These are phyloP conservation scores for Cornus controversa DNA, from an alignment of 148 eudicot species.

Conservation along the genomic window DNA sequence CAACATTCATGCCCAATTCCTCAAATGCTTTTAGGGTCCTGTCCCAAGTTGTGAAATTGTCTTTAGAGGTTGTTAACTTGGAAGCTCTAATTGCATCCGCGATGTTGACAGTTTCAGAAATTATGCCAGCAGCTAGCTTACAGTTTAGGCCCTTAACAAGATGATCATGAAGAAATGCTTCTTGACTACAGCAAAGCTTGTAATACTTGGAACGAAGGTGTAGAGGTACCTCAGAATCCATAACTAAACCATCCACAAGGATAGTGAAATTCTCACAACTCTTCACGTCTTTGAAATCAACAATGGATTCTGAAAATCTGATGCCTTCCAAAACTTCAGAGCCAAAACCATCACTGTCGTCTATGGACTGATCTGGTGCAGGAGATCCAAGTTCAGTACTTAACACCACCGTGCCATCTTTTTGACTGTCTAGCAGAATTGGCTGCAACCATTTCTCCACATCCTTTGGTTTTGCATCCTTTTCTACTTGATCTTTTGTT, in stretches of 20 bases:
- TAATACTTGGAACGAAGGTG: slow-evolving; percentile 31
- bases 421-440: slow-evolving; percentile 8
- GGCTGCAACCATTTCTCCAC: slow-evolving; percentile 3
- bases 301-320: slow-evolving; percentile 29
- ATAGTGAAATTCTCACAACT: slow-evolving; percentile 27
- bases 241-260: slow-evolving; percentile 30
- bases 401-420: slow-evolving; percentile 1
- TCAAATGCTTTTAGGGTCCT: slow-evolving; percentile 29
- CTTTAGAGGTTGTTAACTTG: slow-evolving; percentile 6
- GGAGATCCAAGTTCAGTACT: neutral
- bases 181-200: slow-evolving; percentile 33
- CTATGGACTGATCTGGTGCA: slow-evolving; percentile 9
- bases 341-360: slow-evolving; percentile 15
- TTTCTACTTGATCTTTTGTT: slow-evolving; percentile 8
- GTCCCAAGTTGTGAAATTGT: slow-evolving; percentile 25
- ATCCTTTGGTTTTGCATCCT: neutral
- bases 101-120: slow-evolving; percentile 42
- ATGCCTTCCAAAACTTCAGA: slow-evolving; percentile 27
- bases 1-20: slow-evolving; percentile 34
- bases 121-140: slow-evolving; percentile 26
- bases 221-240: slow-evolving; percentile 34
- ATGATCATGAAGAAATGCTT: slow-evolving; percentile 27
- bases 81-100: slow-evolving; percentile 37
- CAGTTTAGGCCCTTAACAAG: slow-evolving; percentile 25
- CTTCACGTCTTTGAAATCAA: slow-evolving; percentile 40